These are phyloP conservation scores for Quercus aquifolioides DNA, from an alignment of 306 rosid species.

Conservation along the genomic window DNA sequence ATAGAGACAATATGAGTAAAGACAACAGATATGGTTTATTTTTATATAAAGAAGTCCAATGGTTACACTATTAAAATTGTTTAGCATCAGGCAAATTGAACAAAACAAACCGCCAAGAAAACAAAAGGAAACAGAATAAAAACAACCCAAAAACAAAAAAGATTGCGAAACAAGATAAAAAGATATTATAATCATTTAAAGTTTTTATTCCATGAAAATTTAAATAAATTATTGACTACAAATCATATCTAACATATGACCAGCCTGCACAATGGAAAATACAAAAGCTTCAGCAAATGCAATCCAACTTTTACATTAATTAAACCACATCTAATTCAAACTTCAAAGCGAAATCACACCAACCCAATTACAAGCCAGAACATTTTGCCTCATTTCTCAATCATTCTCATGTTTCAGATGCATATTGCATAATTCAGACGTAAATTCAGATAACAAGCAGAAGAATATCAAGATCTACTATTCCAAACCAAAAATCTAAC, in stretches of 20 bases:
- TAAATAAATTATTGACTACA: not conserved
- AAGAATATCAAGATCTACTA: not conserved
- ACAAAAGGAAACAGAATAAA: not conserved
- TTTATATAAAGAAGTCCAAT: too few relatives aligned
- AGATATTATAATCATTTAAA: not conserved
- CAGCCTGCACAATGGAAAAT: not conserved
- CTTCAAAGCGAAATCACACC: not conserved
- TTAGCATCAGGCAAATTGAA: not conserved
- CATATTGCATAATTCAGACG: not conserved
- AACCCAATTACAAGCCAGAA: slow-evolving; percentile 1
- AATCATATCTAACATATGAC: not conserved
- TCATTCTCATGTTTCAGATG: not conserved
- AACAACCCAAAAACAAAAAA: not conserved
- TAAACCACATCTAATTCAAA: not conserved
- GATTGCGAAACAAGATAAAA: not conserved
- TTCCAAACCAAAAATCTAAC: not conserved
- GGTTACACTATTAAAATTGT: not conserved
- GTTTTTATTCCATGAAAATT: not conserved
- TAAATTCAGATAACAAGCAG: not conserved
- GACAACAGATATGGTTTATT: not conserved
- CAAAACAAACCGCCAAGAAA: not conserved
- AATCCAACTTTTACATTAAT: not conserved
- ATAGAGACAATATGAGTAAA: not conserved
- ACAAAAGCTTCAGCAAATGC: not conserved
- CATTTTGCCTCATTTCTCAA: not conserved